Base-by-base conservation (phyloP, 495 filamentous ascomycete genomes). In the Clavariopsis aquatica region DNA sequence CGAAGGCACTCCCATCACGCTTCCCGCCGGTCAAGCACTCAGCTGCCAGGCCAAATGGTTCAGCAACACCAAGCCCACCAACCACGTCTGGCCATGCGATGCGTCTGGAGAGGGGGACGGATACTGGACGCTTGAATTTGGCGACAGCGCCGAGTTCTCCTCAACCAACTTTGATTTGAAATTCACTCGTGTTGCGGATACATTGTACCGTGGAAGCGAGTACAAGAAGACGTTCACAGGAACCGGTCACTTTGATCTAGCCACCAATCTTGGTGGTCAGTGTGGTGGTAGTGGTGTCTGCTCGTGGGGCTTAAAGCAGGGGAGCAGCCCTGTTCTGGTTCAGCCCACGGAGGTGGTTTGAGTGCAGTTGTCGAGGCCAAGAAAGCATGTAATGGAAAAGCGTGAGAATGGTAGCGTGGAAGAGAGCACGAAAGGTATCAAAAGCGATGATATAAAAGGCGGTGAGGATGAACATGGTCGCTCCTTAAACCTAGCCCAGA, bases 251-350 rank as follows among this genome's bases (percentile, higher is more conserved):
- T 67, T 67, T 22, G 17, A 45, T 1, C 28, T 62, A 12, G 52
- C 22, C 4, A 28, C 1, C 1, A 58, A 62, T 46, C 12, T 67
- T 26, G 47, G 23, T 5, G 57, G 64, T 1, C 38, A 52, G 17
- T 67, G 64, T 53, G 64, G 64, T 7, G 64, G 64, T 13, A 62
- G 57, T 47, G 64, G 64, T 10, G 64, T 67, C 9, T 67, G 64
- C 28, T 36, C 1, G 19, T 67, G 51, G 57, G 38, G 38, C 1
- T 38, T 67, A 43, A 57, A 45, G 36, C 8, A 9, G 8, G 38
- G 38, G 8, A 43, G 38, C 13, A 43, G n/a, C 38, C 38, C 38
- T 3, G 38, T 43, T 2, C 15, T 43, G 15, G 13, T 43, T n/a
- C 38, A 43, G 38, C 38, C 6, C 3, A 17, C 38, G 8, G 38